phyloP scores from a whole-genome alignment of 208 protist species.

The Trypanosoma melophagium region DNA sequence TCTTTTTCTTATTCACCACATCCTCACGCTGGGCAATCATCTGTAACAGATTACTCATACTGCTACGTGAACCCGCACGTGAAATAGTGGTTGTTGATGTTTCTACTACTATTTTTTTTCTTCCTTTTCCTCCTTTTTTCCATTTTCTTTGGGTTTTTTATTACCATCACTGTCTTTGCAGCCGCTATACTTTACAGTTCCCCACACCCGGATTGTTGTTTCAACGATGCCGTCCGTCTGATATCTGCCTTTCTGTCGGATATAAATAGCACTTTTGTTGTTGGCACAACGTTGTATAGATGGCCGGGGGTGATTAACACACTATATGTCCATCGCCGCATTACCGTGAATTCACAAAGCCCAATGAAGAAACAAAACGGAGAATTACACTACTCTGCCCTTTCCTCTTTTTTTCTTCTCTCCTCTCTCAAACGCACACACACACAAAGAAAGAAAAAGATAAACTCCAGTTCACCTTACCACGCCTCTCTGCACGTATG shows the following conservation, averaged over 20 bases:
- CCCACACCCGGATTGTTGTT: not conserved
- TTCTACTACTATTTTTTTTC: too few relatives aligned
- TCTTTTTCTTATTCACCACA: not conserved
- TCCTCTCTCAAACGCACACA: too few relatives aligned
- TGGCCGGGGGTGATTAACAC: not conserved
- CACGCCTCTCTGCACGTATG: too few relatives aligned
- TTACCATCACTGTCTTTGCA: not conserved
- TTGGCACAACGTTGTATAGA: not conserved
- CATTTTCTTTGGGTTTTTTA: not conserved
- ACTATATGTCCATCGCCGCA: constrained; percentile 32
- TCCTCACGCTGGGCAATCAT: constrained; percentile 6
- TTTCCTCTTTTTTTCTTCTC: not conserved
- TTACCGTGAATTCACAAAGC: too few relatives aligned
- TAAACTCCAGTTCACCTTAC: too few relatives aligned
- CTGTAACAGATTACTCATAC: constrained; percentile 4
- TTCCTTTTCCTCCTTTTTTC: not conserved
- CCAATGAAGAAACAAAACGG: too few relatives aligned
- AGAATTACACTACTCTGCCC: too few relatives aligned
- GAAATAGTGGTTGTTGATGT: too few relatives aligned
- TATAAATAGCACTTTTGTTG: not conserved
- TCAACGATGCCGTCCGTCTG: not conserved
- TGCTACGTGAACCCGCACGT: not conserved
- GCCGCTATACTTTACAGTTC: not conserved
- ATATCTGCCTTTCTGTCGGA: not conserved
- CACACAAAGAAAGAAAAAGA: too few relatives aligned